These are phyloP conservation scores for Agrocybe chaxingu DNA, from an alignment of 768 basidiomycete genomes.

Conservation along the genomic window DNA sequence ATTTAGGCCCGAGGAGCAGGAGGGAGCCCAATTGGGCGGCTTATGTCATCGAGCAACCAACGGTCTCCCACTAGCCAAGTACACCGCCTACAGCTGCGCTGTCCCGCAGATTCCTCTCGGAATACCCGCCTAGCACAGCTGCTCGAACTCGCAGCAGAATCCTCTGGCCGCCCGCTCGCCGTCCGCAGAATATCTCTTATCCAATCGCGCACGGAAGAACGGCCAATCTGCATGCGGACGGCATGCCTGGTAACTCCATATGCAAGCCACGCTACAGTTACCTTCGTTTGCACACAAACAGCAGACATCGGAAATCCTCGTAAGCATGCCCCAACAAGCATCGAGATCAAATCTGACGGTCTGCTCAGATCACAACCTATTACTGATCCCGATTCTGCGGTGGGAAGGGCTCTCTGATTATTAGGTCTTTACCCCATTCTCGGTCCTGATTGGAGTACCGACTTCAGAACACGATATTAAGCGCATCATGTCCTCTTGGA, in stretches of 20 bases:
- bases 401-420: conserved; percentile 22
- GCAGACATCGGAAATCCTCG: conserved; percentile 28
- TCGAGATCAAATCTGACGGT: conserved; percentile 26
- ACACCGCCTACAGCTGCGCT: neutral
- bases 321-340: conserved; percentile 20
- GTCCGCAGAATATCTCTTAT: conserved; percentile 7
- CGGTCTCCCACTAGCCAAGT: neutral
- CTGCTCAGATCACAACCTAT: conserved; percentile 11
- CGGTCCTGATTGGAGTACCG: conserved; percentile 14
- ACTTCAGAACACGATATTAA: conserved; percentile 23
- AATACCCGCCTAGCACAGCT: no score
- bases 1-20: conserved; percentile 25
- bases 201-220: conserved; percentile 7
- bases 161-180: conserved; percentile 1
- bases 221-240: conserved; percentile 17
- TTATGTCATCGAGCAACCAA: neutral
- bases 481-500: conserved; percentile 23
- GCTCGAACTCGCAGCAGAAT: neutral
- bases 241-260: conserved; percentile 24
- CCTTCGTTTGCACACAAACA: conserved; percentile 11
- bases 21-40: conserved; percentile 2
- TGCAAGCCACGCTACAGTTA: conserved; percentile 16
- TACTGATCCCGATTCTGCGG: conserved; percentile 33
- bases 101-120: no score
- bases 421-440: conserved; percentile 25